These are phyloP conservation scores for Diaporthe sp. DNA, from an alignment of 2,329 filamentous ascomycete species.

Conservation along the genomic window DNA sequence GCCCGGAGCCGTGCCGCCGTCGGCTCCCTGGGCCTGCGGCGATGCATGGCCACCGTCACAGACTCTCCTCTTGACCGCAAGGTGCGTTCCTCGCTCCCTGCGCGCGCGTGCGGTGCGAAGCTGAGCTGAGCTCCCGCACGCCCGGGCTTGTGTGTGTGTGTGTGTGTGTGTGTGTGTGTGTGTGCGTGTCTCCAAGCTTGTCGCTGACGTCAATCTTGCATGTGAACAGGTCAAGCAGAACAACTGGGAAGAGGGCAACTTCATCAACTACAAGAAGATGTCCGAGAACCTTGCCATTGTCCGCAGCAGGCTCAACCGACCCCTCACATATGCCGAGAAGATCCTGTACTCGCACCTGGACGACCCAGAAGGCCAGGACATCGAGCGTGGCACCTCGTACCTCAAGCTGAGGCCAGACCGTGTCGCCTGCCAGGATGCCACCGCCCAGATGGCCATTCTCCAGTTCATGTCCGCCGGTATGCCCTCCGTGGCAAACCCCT, in stretches of 20 bases:
- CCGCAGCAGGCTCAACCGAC: slow-evolving; percentile 87
- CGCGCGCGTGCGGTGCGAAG: not conserved
- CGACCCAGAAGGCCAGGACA: slow-evolving; percentile 94
- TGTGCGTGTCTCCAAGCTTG: not conserved
- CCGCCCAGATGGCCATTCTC: slow-evolving; percentile 98
- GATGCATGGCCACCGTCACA: slow-evolving; percentile 83
- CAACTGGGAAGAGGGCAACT: slow-evolving; percentile 95
- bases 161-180: not conserved
- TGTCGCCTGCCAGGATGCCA: slow-evolving; percentile 99
- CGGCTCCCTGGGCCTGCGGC: slow-evolving; percentile 71
- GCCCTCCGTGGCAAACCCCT: slow-evolving; percentile 92
- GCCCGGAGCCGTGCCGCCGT: slow-evolving; percentile 69
- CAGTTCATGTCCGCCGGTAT: slow-evolving; percentile 99
- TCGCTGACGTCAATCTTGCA: slow-evolving; percentile 31
- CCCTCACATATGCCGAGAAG: slow-evolving; percentile 97
- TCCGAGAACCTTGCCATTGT: slow-evolving; percentile 96
- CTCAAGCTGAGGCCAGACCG: slow-evolving; percentile 96
- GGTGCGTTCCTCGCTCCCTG: slow-evolving; percentile 60
- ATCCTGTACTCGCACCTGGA: slow-evolving; percentile 99
- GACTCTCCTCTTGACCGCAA: slow-evolving; percentile 91
- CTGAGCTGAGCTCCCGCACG: not conserved
- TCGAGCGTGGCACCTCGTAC: slow-evolving; percentile 95
- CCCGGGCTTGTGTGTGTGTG: not conserved
- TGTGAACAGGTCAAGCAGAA: slow-evolving; percentile 82
- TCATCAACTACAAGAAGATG: slow-evolving; percentile 99